Percentiles rank a stretch among this genome's conserved stretches.
Evolutionary conservation across 75 land plant species (phyloP).

Genomic region (Sequoiadendron giganteum): DNA sequence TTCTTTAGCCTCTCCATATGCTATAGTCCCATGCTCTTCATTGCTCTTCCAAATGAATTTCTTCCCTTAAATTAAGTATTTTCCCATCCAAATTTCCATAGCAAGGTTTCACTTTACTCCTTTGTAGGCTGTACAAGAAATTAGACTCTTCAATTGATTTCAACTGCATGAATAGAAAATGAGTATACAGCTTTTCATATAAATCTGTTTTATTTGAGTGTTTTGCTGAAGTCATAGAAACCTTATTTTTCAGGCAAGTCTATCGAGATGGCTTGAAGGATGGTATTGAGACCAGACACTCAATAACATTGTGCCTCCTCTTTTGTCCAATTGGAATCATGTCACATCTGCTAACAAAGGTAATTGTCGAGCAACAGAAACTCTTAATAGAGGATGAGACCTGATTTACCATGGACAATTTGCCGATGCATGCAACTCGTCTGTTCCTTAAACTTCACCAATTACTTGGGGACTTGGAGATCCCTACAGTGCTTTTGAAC

Average conservation of each 20-base stretch:
- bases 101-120: conserved; percentile 6
- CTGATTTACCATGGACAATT: not conserved
- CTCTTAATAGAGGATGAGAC: conserved; percentile 14
- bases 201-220: not conserved
- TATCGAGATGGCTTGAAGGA: conserved; percentile 80
- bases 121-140: conserved; percentile 1
- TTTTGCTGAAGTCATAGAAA: not conserved
- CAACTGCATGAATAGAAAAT: not conserved
- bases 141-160: not conserved
- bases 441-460: not conserved
- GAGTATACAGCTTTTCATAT: not conserved
- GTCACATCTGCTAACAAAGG: conserved; percentile 79
- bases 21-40: not conserved
- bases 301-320: conserved; percentile 79
- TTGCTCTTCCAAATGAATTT: not conserved
- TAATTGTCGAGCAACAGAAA: conserved; percentile 20
- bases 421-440: conserved; percentile 1
- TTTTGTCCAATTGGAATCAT: conserved; percentile 91
- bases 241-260: conserved; percentile 60
- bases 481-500: not conserved
- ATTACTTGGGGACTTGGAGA: not conserved
- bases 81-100: not conserved
- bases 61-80: not conserved
- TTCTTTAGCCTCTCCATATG: not conserved
- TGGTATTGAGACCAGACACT: conserved; percentile 87